Percentiles rank a stretch among this genome's conserved stretches.
Conservation (phyloP, 108 stramenopile species). For the Nannochloropsis gaditana region DNA sequence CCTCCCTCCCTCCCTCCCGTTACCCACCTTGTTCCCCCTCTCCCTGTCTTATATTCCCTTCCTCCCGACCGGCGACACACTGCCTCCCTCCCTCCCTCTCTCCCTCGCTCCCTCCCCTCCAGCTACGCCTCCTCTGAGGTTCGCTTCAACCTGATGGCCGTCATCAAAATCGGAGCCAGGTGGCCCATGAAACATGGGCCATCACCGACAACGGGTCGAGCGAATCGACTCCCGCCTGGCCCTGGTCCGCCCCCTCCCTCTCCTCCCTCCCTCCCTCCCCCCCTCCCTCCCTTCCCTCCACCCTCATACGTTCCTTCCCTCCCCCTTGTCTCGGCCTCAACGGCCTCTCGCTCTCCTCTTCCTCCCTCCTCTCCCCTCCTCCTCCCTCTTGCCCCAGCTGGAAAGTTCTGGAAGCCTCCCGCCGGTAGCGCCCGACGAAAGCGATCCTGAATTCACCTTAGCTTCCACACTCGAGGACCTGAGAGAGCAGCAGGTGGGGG, state of each 20-base stretch:
- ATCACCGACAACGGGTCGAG: neutral
- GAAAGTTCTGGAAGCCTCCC: neutral
- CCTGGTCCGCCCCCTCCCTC: neutral
- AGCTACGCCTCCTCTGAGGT: slow-evolving; percentile 62
- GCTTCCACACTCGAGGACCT: neutral
- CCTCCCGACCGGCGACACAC: neutral
- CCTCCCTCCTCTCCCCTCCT: neutral
- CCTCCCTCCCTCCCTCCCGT: slow-evolving; percentile 64
- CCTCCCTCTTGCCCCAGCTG: neutral
- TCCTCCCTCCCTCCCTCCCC: neutral
- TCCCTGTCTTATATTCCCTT: slow-evolving; percentile 21
- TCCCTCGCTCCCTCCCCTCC: neutral
- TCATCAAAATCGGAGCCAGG: slow-evolving; percentile 53
- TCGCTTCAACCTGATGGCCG: slow-evolving; percentile 91
- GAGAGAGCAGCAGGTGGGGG: neutral
- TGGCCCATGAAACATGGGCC: neutral
- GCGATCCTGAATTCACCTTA: neutral
- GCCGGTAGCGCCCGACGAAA: neutral
- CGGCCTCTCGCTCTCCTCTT: neutral
- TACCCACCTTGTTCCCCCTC: slow-evolving; percentile 89
- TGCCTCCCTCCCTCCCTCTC: slow-evolving; percentile 12
- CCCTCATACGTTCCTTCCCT: neutral
- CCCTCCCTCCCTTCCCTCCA: neutral
- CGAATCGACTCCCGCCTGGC: neutral
- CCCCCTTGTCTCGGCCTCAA: neutral